Percentiles rank a stretch among this genome's conserved stretches.
Conservation (phyloP, 2,329 filamentous ascomycete genomes). For the Ophiostoma sp. region DNA sequence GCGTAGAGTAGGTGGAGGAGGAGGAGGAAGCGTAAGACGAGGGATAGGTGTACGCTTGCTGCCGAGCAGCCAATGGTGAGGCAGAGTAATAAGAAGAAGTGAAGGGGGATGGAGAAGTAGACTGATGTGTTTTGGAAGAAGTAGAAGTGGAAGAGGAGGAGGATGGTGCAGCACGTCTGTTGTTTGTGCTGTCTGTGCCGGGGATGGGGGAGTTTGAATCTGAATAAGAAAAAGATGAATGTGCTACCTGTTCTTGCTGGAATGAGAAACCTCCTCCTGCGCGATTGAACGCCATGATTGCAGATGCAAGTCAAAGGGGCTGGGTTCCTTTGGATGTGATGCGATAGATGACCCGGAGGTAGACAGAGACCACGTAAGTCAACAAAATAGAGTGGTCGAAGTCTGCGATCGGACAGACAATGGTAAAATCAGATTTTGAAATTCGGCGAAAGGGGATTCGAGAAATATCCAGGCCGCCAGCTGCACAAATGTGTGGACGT, state of each 20-base stretch:
- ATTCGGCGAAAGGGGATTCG: not conserved
- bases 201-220: not conserved
- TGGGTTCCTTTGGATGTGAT: not conserved
- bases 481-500: not conserved
- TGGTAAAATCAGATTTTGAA: not conserved
- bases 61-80: not conserved
- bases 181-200: not conserved
- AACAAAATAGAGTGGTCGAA: not conserved
- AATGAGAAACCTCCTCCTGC: slow-evolving; percentile 33
- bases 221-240: slow-evolving; percentile 17
- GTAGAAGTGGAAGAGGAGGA: not conserved
- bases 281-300: slow-evolving; percentile 37
- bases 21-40: not conserved
- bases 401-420: not conserved
- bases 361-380: not conserved
- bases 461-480: not conserved
- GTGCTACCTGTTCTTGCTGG: slow-evolving; percentile 39
- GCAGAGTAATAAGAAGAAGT: not conserved
- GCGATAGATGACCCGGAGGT: not conserved
- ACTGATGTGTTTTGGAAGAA: not conserved
- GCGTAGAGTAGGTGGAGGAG: slow-evolving; percentile 4
- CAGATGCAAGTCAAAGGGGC: not conserved
- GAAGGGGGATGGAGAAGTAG: not conserved
- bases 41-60: not conserved
- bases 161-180: not conserved